Base-by-base conservation (phyloP, 768 basidiomycete species). In the Amanita pallidorosea region DNA sequence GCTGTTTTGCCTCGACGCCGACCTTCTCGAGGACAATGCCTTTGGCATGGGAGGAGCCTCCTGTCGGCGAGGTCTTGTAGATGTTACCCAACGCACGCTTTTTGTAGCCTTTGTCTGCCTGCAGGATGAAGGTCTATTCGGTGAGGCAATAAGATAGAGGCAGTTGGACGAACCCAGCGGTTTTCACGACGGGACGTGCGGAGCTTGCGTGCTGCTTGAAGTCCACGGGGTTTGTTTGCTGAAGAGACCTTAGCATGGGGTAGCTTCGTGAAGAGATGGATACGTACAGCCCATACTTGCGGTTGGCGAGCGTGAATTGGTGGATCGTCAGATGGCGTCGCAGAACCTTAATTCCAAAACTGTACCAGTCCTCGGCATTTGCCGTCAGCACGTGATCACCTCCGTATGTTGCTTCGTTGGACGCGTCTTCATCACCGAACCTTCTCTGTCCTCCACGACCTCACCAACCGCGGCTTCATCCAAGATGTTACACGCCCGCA, bases 21-120 rank as follows among this genome's bases (percentile, higher is more conserved):
- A 99, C 93, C 78, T 99, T 99, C 75, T 99, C 96, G 54, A 99
- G 85, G 54, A 99, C 96, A 65, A 99, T 99, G 59, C 96, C 96
- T 78, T 99, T 99, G 60, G 96, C 96, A 71, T 99, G 96, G 59
- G 96, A 98, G 52, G 93, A 94, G 58, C 96, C 96, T 74, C 93
- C 96, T 55, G 96, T 98, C 43, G 96, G 96, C 29, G 95, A 98
- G 64, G 96, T 98, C 79, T 95, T 96, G 87, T 94, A 99, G 67
- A 96, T 83, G 75, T 98, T 99, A 55, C 96, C 96, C 53, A 99
- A 84, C 53, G 96, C 96, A 65, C 96, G 88, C 74, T 98, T 99
- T 83, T 98, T 99, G 77, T 98, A 99, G 41, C 83, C 74, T 73
- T 95, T 95, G 73, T 98, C 94, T 74, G 95, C 95, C 91, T 95